Conservation (phyloP, 78 protist species). For the Dictyostelium intermedium region DNA sequence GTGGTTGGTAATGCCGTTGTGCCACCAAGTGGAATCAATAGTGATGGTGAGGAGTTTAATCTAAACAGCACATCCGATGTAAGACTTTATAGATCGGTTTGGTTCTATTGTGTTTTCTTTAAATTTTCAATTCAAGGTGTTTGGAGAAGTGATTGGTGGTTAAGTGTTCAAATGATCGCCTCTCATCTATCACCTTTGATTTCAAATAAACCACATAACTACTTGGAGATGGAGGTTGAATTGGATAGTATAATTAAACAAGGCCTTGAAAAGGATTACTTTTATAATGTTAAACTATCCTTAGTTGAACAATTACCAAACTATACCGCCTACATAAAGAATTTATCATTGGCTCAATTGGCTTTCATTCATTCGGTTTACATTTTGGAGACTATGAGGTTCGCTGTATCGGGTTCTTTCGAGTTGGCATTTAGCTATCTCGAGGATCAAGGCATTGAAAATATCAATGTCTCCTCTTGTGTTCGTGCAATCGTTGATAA, state of each 20-base stretch:
- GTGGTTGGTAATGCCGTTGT: not conserved
- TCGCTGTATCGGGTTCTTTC: conserved; percentile 33
- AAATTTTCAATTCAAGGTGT: conserved; percentile 52
- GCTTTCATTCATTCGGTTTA: conserved; percentile 66
- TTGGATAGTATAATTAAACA: conserved; percentile 49
- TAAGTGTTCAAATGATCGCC: conserved; percentile 47
- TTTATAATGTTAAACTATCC: not conserved
- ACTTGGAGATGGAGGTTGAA: conserved; percentile 65
- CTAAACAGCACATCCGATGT: not conserved
- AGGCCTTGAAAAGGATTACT: conserved; percentile 64
- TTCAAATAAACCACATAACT: conserved; percentile 21
- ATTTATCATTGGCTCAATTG: conserved; percentile 38
- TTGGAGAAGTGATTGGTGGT: conserved; percentile 81
- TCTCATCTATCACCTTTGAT: conserved; percentile 53
- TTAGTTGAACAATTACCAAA: conserved; percentile 52
- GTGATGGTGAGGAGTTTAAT: not conserved
- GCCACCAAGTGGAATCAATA: not conserved
- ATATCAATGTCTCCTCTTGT: conserved; percentile 14
- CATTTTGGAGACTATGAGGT: conserved; percentile 72
- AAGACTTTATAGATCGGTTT: conserved; percentile 54
- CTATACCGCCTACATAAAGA: conserved; percentile 17
- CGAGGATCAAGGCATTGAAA: conserved; percentile 73
- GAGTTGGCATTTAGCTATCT: conserved; percentile 60
- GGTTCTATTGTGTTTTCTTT: conserved; percentile 81
- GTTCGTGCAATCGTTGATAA: conserved; percentile 65